Conservation (phyloP, 306 rosid genomes). For the Fragaria nilgerrensis region DNA sequence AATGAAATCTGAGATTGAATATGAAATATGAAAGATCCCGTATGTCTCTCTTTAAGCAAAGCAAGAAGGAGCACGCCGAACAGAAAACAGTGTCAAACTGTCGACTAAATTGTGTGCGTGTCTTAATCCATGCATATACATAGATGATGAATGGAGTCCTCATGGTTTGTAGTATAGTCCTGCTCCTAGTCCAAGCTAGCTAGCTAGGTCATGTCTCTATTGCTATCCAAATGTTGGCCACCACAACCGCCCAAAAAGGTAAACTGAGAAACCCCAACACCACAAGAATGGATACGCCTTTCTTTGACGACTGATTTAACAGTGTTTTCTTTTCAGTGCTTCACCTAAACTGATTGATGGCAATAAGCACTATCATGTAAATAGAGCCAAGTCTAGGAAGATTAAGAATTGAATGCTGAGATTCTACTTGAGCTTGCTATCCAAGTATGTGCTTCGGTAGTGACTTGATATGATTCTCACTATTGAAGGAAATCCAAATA, state of each 20-base stretch:
- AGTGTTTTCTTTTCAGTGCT: too few relatives aligned
- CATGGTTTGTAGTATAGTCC: background rate
- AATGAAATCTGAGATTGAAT: background rate
- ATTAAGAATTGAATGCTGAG: background rate
- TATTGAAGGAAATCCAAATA: background rate
- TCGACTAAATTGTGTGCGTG: background rate
- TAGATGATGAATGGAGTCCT: background rate
- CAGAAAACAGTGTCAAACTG: background rate
- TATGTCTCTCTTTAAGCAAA: conserved; percentile 33
- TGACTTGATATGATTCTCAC: background rate
- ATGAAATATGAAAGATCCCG: conserved; percentile 22
- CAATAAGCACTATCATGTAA: background rate
- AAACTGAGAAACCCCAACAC: background rate
- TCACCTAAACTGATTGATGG: too few relatives aligned
- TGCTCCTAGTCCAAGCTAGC: conserved; percentile 12
- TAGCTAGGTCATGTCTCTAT: conserved; percentile 22
- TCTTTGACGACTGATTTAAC: too few relatives aligned
- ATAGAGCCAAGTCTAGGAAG: background rate
- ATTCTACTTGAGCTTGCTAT: too few relatives aligned
- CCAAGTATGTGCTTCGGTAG: too few relatives aligned
- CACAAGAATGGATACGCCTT: background rate
- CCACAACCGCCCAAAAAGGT: conserved; percentile 40
- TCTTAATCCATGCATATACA: background rate
- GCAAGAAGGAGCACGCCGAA: conserved; percentile 34
- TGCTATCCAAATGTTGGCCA: conserved; percentile 27